Base-by-base conservation (phyloP, 2,329 filamentous ascomycete genomes). In the Raffaelea arxii region DNA sequence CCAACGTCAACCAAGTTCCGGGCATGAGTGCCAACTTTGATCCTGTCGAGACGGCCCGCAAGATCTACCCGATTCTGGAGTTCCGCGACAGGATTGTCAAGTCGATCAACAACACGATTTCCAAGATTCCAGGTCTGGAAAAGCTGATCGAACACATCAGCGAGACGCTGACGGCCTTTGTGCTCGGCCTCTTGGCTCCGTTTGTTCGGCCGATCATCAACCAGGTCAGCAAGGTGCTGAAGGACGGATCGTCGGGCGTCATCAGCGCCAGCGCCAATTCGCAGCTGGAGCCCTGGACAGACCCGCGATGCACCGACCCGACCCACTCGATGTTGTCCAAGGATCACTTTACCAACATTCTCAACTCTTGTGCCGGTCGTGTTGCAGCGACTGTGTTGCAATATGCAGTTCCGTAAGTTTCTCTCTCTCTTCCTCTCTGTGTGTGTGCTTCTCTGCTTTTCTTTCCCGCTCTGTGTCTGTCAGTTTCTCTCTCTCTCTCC, bases 321-420 rank as follows among this genome's bases (percentile, higher is more conserved):
- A 96, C 90, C 2, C 90, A 96, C 68, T 94, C 87, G 19, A 95
- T 95, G 90, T 71, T 96, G 44, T 89, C 88, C 49, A 96, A 96
- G 69, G 90, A 96, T 58, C 90, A 96, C 65, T 96, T 96, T 64
- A 91, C 83, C 52, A 88, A 90, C 58, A 64, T 87, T 10, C 69
- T 90, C 47, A 89, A 90, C 65, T 77, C 84, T 10, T 84, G 82
- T 50, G 84, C 84, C n/a, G 84, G 86, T 6, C 73, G 80, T 37
- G 76, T 90, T 14, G 84, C 85, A 7, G 70, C 81, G 5, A 81
- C 80, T 0, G 84, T 95, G 49, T 67, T 97, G 22, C 81, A 94
- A 69, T 97, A 94, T 57, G 79, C 85, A 25, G 86, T 89, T 2
- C 91, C 91, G 72, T 80, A 67, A 67, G 75, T 69, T 43, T n/a